Evolutionary conservation across 768 basidiomycete species (phyloP).

Genomic region (Peribolospora kevripleyi): DNA sequence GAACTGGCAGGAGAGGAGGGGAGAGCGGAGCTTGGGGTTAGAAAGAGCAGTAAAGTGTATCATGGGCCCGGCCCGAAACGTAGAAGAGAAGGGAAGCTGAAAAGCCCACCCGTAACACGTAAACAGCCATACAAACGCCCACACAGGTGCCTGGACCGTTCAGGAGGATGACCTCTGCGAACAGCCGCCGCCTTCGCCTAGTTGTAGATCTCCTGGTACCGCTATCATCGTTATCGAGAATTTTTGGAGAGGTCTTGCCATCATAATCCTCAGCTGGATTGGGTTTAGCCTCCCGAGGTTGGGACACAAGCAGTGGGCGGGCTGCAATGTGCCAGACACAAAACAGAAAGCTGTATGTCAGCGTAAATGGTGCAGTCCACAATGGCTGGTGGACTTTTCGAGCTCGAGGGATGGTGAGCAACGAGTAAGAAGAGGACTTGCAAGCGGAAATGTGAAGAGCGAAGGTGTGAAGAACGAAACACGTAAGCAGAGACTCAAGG

Average conservation of each 20-base stretch:
- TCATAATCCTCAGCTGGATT: neutral
- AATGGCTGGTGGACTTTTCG: slow-evolving; percentile 62
- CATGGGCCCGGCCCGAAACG: too few species aligned
- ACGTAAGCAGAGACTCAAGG: too few species aligned
- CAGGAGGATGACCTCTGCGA: slow-evolving; percentile 54
- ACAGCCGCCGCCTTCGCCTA: slow-evolving; percentile 14
- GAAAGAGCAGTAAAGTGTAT: neutral
- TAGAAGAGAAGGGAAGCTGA: neutral
- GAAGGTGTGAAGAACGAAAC: too few species aligned
- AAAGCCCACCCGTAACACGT: slow-evolving; percentile 8
- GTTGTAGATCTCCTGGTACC: too few species aligned
- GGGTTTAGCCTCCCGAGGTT: neutral
- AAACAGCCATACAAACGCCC: slow-evolving; percentile 43
- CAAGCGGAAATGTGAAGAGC: neutral
- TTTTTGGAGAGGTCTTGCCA: too few species aligned
- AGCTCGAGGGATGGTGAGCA: slow-evolving; percentile 61
- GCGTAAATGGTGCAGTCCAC: slow-evolving; percentile 41
- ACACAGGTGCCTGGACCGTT: slow-evolving; percentile 94
- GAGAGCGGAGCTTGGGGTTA: neutral
- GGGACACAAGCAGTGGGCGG: slow-evolving; percentile 23
- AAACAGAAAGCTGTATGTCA: slow-evolving; percentile 33
- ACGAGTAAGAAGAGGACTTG: slow-evolving; percentile 19
- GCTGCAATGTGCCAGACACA: slow-evolving; percentile 41
- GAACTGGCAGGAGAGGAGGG: slow-evolving; percentile 29
- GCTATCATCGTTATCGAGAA: too few species aligned